Base-by-base conservation (phyloP, 2,329 filamentous ascomycete species). In the Colletotrichum limetticola region DNA sequence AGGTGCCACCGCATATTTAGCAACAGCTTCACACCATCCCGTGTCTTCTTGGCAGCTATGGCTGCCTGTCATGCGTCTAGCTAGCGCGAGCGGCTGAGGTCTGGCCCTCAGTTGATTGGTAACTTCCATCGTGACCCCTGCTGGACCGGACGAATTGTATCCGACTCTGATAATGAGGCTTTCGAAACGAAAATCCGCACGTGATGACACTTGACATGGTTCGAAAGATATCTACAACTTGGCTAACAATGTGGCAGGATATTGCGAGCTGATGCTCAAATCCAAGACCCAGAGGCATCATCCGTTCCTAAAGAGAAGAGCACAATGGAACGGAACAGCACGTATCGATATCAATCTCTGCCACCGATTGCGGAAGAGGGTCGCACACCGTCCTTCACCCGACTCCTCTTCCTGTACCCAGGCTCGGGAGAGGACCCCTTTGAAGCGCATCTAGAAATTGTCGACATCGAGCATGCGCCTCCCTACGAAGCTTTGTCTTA, bases 401-500 rank as follows among this genome's bases (percentile, higher is more conserved):
- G 74, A 24, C 61, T 75, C 16, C 70, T 75, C 2, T 59, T 66
- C 26, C 62, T 75, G 5, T 46, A 30, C 6, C 55, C 74, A 8
- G 74, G 73, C 19, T 62, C 61, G 12, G 70, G 57, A 11, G 74
- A 75, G 19, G 69, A 75, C 4, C 74, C 73, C 7, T 63, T 74
- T 30, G 63, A 60, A 35, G 74, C 59, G 9, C 35, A 65, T 19
- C 63, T 75, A 22, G 49, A 71, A 37, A 58, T 73, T 28, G 37
- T 76, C 60, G 58, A 68, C 49, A 16, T 74, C 60, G 67, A 74
- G 42, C 24, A 67, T 46, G 59, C 67, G 46, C 65, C 66, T 52
- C 71, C 61, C n/a, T 74, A 76, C 37, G 74, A 76, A 58, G 74
- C 74, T 9, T 42, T 75, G 35, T 76, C 71, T 1, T 75, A 76